A percentile compares a stretch with the other conserved stretches of the same genome.
Conservation (phyloP, 2,329 filamentous ascomycete genomes). For the Catunica adiposa region DNA sequence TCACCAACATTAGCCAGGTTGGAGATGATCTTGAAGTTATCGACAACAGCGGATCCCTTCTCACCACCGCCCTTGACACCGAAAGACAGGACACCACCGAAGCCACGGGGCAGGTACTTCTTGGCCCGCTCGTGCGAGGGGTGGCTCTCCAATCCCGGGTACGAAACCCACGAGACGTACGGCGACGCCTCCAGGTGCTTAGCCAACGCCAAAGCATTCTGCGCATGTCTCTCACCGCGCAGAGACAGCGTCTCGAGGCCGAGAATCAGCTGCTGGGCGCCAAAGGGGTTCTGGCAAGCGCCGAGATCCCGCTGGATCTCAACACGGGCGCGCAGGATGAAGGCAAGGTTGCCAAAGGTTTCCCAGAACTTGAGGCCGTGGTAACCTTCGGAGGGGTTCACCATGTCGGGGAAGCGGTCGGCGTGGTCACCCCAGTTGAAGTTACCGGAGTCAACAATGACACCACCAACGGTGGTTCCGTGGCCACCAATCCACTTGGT, state of each 20-base stretch:
- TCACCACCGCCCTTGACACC: conserved; percentile 75
- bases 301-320: conserved; percentile 84
- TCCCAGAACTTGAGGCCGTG: conserved; percentile 92
- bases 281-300: conserved; percentile 71
- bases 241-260: conserved; percentile 82
- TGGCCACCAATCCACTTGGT: conserved; percentile 97
- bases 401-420: conserved; percentile 79
- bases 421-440: conserved; percentile 85
- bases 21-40: conserved; percentile 86
- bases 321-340: conserved; percentile 70
- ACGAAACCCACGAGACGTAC: conserved; percentile 84
- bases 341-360: conserved; percentile 68
- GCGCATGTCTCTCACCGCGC: conserved; percentile 69
- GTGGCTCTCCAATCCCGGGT: conserved; percentile 75
- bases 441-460: conserved; percentile 75
- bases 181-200: conserved; percentile 68
- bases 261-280: conserved; percentile 76
- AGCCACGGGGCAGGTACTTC: conserved; percentile 72
- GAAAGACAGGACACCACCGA: conserved; percentile 81
- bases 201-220: conserved; percentile 67
- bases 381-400: conserved; percentile 75
- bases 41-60: conserved; percentile 78
- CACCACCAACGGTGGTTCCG: conserved; percentile 76
- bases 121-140: conserved; percentile 64
- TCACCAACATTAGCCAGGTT: conserved; percentile 95